Base-by-base conservation (phyloP, 805 yeast species). In the Metschnikowia borealis region DNA sequence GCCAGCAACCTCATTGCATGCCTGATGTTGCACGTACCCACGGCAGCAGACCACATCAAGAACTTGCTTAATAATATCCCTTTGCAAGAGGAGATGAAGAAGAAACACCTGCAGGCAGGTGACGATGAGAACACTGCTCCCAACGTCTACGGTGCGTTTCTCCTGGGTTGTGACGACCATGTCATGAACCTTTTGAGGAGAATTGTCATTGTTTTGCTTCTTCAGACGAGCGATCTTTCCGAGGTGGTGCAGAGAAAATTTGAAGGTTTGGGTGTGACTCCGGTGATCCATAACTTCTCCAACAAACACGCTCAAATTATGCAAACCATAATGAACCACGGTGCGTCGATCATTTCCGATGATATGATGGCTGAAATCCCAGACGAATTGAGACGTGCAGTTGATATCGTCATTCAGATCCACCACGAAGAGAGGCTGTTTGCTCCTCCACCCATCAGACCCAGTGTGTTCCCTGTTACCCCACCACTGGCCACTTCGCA, bases 1-100 rank as follows among this genome's bases (percentile, higher is more conserved):
- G 67, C 82, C 2, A 79, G 82, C 31, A 74, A 78, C 52, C 59
- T 80, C 47, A 52, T 82, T 50, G 82, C 85, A 11, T 78, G 82
- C 54, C 70, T 81, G 15, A 78, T 80, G 73, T 62, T 80, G 38
- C 76, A 76, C 51, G 63, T 79, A 42, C 73, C 79, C 26, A 62
- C 73, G 40, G 82, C 80, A 13, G 53, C 58, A 13, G 38, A 47
- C 33, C 47, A 52, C 48, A 47, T 56, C 38, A 45, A 38, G 15
- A 48, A 40, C 18, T 54, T 55, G 40, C 43, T 57, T 44, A 44
- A 43, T 29, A 38, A 23, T 10, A 39, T 41, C 13, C 50, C 45
- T 20, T 38, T 40, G 33, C 40, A 38, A 38, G 46, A 35, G 17
- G 46, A 46, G 26, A 42, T 18, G 20, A 11, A 34, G 29, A 37